Conservation (phyloP, 2,329 filamentous ascomycete genomes). For the Aspergillus thermomutatus region DNA sequence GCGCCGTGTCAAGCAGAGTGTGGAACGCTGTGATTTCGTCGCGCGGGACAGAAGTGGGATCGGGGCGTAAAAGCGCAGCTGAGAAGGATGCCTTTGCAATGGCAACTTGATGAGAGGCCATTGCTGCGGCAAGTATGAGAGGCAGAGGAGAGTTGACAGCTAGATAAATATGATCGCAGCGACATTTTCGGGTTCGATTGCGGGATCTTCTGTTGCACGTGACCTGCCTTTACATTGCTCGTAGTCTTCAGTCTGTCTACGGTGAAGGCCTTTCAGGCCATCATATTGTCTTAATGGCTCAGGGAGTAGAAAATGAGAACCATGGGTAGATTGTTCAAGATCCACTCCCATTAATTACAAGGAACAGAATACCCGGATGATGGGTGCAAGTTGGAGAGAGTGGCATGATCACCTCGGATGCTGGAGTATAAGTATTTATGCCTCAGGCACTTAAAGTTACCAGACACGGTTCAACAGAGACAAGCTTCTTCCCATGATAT, state of each 20-base stretch:
- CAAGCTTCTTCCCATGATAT: not conserved
- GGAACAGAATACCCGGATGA: not conserved
- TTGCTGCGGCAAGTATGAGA: constrained; percentile 26
- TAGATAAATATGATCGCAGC: not conserved
- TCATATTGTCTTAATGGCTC: too few relatives aligned
- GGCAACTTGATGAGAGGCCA: constrained; percentile 68
- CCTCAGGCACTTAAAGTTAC: not conserved
- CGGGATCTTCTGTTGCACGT: not conserved
- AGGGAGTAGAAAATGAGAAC: too few relatives aligned
- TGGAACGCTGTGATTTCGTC: constrained; percentile 70
- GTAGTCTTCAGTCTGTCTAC: not conserved
- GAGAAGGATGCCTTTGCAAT: constrained; percentile 78
- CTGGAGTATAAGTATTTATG: not conserved
- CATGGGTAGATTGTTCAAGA: too few relatives aligned
- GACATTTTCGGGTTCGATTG: not conserved
- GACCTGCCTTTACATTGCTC: not conserved
- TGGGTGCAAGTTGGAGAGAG: not conserved
- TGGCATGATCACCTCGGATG: not conserved
- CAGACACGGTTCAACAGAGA: not conserved
- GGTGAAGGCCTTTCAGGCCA: not conserved
- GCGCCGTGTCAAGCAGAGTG: constrained; percentile 59
- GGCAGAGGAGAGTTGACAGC: not conserved
- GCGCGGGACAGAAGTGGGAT: constrained; percentile 66
- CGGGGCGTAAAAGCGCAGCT: constrained; percentile 68
- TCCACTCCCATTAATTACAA: too few relatives aligned